Evolutionary conservation across 2,329 filamentous ascomycete species (phyloP).

Genomic region (Sphaerulina vaccinii): DNA sequence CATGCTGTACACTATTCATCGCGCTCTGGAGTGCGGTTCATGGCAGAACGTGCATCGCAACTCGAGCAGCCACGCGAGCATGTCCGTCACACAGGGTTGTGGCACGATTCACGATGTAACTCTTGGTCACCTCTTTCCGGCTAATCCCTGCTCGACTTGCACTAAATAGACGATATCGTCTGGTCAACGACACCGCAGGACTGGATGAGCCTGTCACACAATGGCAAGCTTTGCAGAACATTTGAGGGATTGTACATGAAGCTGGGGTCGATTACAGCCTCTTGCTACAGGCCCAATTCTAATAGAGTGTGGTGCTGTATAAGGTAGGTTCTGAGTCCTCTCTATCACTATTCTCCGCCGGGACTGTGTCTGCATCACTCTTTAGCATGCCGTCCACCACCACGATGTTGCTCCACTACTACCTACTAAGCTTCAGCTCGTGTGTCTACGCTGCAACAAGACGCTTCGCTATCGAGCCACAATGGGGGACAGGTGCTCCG

Average conservation of each 20-base stretch:
- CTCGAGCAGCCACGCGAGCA: background rate
- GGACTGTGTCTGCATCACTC: constrained; percentile 4
- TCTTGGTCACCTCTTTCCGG: background rate
- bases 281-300: constrained; percentile 3
- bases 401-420: constrained; percentile 5
- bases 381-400: background rate
- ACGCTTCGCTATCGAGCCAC: constrained; percentile 13
- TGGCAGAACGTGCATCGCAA: background rate
- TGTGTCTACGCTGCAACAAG: constrained; percentile 8
- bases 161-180: background rate
- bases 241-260: constrained; percentile 9
- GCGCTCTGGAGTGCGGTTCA: background rate
- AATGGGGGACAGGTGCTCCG: constrained; percentile 18
- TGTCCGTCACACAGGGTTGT: background rate
- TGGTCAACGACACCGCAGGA: background rate
- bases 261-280: background rate
- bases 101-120: constrained; percentile 6
- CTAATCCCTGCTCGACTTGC: constrained; percentile 1
- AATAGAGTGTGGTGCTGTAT: background rate
- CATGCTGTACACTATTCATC: background rate
- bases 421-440: constrained; percentile 8
- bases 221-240: constrained; percentile 4
- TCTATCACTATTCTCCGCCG: background rate
- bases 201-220: constrained; percentile 9
- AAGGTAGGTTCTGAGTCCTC: constrained; percentile 5